These are phyloP conservation scores for Dothistroma pini DNA, from an alignment of 2,329 filamentous ascomycete genomes.

Conservation along the genomic window DNA sequence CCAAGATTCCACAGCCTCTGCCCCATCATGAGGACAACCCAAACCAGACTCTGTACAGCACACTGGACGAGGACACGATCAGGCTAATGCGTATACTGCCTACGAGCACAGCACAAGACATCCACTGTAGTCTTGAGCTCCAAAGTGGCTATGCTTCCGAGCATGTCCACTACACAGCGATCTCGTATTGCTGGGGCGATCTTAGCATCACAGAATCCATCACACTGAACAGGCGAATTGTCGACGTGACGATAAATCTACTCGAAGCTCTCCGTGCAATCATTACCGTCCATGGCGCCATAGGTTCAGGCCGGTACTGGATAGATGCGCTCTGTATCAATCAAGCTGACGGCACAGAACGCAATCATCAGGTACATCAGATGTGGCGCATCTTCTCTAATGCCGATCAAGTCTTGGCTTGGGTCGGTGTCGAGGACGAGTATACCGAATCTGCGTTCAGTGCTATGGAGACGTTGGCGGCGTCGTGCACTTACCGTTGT, in stretches of 20 bases:
- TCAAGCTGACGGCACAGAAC: background rate
- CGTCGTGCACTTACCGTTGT: background rate
- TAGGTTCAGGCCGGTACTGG: background rate
- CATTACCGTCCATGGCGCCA: background rate
- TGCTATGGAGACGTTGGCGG: background rate
- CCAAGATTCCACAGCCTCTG: too few species aligned
- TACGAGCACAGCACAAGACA: background rate
- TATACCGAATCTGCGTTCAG: background rate
- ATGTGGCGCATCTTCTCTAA: constrained; percentile 5
- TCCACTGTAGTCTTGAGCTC: background rate
- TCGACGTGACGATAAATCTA: background rate
- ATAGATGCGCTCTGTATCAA: constrained; percentile 7
- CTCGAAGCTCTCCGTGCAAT: background rate
- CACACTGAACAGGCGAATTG: background rate
- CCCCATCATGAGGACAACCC: too few species aligned
- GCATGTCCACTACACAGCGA: background rate
- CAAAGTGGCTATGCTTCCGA: background rate
- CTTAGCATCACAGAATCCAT: background rate
- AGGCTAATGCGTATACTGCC: background rate
- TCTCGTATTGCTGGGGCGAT: constrained; percentile 3
- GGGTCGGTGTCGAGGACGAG: background rate
- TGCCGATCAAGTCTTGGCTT: background rate
- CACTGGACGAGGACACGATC: background rate
- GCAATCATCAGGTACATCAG: constrained; percentile 2
- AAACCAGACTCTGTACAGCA: background rate